Base-by-base conservation (phyloP, 768 basidiomycete species). In the Rossbeevera mucosa region DNA sequence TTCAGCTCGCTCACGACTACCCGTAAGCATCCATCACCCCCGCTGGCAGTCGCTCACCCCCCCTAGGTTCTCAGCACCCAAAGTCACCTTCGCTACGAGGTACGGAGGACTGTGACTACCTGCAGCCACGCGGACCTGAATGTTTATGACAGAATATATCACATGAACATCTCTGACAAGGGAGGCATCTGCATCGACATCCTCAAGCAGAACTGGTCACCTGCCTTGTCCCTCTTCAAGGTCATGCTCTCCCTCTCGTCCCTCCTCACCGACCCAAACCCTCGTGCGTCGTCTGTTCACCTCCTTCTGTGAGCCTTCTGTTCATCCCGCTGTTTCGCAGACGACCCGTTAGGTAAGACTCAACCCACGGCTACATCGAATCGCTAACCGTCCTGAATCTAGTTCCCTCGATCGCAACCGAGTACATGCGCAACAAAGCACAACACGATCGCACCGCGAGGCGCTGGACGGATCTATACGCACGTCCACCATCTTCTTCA, bases 181-280 rank as follows among this genome's bases (percentile, higher is more conserved):
- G 89, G 88, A 40, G 78, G 76, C 58, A 85, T 91, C 48, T 92
- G 89, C 63, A 88, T 93, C 59, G 89, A 96, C 71, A 91, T 95
- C 47, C 79, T 97, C 53, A 96, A 97, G 72, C 80, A 83, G 63
- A 88, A 91, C 62, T 97, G 94, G 94, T 94, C 91, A 1, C 94
- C 94, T 7, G 94, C 94, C 2, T 71, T 97, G 20, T 94, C 92
- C 3, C 75, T 97, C 44, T 94, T 90, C 77, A 96, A 97, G 74
- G 89, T 95, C 63, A 85, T 97, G 70, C 81, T 97, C 18, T 94
- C 92, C 24, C 79, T 97, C 4, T 94, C 92, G 0, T 94, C 92
- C 0, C 80, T 97, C 11, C 76, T 97, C 46, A 94, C 92, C 11
- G 94, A 96, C 60, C 94, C 94, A 0, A 97, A 97, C 72, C 94